phyloP scores from a whole-genome alignment of 1,139 yeast genomes.

The Hemisphaericaspora lyxosophila region DNA sequence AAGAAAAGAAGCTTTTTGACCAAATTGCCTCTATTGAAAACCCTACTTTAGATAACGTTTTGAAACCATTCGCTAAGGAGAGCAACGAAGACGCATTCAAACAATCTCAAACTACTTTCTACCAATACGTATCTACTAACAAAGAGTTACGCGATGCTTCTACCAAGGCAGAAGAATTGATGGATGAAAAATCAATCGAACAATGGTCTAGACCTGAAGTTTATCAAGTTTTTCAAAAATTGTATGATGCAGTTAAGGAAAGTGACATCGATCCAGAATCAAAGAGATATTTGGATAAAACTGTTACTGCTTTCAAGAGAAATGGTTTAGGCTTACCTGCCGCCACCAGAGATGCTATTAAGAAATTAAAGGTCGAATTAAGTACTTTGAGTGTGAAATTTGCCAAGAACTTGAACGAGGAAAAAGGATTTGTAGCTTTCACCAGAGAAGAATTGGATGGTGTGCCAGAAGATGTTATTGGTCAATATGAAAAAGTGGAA shows the following conservation, averaged over 20 bases:
- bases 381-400: conserved; percentile 58
- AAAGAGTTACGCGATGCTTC: conserved; percentile 71
- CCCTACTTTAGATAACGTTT: conserved; percentile 58
- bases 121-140: conserved; percentile 65
- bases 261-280: conserved; percentile 52
- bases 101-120: conserved; percentile 56
- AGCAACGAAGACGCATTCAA: conserved; percentile 48
- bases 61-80: conserved; percentile 50
- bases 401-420: conserved; percentile 69
- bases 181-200: conserved; percentile 61
- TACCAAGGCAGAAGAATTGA: conserved; percentile 55
- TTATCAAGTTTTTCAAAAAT: conserved; percentile 54
- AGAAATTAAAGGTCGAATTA: conserved; percentile 57
- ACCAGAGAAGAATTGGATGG: conserved; percentile 69
- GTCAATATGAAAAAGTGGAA: conserved; percentile 51
- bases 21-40: conserved; percentile 44
- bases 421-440: conserved; percentile 58
- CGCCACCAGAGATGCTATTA: conserved; percentile 55
- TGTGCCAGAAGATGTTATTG: conserved; percentile 62
- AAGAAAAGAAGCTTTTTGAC: conserved; percentile 51
- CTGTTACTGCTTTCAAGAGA: conserved; percentile 55
- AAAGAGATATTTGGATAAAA: conserved; percentile 55
- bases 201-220: conserved; percentile 68
- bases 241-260: conserved; percentile 36
- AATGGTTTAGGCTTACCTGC: conserved; percentile 65